A percentile compares a stretch with the other conserved stretches of the same genome.
phyloP scores from a whole-genome alignment of 2,329 filamentous ascomycete species.

The Phialophora expanda region DNA sequence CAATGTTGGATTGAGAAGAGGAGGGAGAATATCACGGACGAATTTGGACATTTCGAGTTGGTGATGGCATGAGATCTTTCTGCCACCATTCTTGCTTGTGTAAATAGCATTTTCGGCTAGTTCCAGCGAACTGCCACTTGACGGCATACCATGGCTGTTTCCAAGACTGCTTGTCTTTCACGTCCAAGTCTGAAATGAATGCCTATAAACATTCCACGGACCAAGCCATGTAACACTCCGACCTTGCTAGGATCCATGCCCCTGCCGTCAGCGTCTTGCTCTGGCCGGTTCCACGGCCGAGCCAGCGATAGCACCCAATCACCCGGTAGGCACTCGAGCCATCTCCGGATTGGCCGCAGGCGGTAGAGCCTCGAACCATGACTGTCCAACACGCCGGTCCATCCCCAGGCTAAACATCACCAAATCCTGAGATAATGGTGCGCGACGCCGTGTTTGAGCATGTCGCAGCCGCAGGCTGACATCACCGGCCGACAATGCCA shows the following conservation, averaged over 20 bases:
- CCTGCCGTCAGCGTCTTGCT: neutral
- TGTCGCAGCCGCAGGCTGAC: neutral
- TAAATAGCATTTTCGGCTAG: slow-evolving; percentile 21
- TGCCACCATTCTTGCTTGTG: slow-evolving; percentile 21
- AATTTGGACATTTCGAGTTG: slow-evolving; percentile 35
- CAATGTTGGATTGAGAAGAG: slow-evolving; percentile 47
- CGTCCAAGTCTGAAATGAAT: neutral
- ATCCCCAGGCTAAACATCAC: neutral
- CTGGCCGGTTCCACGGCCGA: neutral
- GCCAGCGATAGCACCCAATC: neutral
- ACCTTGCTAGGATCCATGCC: neutral
- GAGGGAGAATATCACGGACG: slow-evolving; percentile 33
- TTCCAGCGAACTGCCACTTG: slow-evolving; percentile 27
- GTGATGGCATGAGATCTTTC: slow-evolving; percentile 22
- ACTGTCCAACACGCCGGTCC: neutral
- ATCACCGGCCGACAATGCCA: neutral
- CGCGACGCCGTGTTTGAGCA: neutral
- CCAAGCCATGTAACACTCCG: neutral
- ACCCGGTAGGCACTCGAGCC: neutral
- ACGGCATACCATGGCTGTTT: slow-evolving; percentile 1
- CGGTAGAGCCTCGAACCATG: neutral
- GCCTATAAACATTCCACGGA: neutral
- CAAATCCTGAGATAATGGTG: neutral
- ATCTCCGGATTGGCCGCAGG: neutral
- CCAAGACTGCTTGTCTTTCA: neutral